Evolutionary conservation across 306 rosid species (phyloP), one percentile per base, ranked within the genome.

Genomic region (Rosa multiflora): DNA sequence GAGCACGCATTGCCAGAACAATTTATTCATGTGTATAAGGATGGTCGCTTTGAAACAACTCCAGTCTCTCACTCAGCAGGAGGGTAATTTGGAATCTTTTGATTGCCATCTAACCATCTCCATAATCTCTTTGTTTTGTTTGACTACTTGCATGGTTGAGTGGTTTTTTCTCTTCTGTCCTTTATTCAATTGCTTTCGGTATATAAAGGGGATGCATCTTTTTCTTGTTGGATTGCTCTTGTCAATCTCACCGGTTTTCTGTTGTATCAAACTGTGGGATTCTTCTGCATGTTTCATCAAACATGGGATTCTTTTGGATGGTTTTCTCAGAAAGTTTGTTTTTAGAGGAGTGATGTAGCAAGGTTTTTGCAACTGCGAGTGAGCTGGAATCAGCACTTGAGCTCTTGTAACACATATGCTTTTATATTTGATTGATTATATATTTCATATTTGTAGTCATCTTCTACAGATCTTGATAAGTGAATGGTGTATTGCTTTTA

Each of bases 1-100:
- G 99, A 95, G 88, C 97, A 95, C 88, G 88, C 98, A 48, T 85
- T 95, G 83, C 99, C 99, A 26, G 97, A 95, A 73, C 99, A 95
- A 83, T 95, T 80, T 53, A 40, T 89, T 80, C 94, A 95, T 67
- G 26, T 74, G 35, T 91, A 86, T 61, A 95, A 91, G 86, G 89
- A 95, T 26, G 97, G 97, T 48, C 89, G 49, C 80, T 93, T 95
- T 47, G 99, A 95, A 87, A 95, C 98, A 66, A 89, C 88, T 48
- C 85, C 97, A 1, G 97, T 96, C 71, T 90, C 98, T 78, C 99
- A 95, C 89, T 95, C 99, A 26, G 99, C 98, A 12, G 99, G 98
- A 79, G 99, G 96, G 78, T 95, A 86, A 95, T 62, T 78, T 81
- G 84, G 76, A 70, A 43, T 67, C 17, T 46, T 80, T 70, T 1